phyloP scores from a whole-genome alignment of 2,329 filamentous ascomycete species.

The Aspergillus spinulosporus region DNA sequence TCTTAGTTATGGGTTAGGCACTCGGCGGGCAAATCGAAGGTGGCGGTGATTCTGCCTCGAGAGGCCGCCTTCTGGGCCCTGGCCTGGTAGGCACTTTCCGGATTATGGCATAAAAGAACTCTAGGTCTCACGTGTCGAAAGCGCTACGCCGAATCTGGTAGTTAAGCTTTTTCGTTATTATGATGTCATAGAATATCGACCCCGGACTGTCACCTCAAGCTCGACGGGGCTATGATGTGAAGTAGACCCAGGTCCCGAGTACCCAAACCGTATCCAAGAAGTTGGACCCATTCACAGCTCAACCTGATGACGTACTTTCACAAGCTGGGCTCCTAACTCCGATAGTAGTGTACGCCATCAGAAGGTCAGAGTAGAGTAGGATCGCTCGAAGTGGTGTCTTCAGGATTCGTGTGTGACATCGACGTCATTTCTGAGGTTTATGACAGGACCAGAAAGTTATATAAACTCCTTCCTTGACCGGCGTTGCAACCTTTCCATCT shows the following conservation, averaged over 20 bases:
- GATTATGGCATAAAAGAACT: background rate
- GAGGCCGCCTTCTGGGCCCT: background rate
- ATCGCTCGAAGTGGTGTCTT: background rate
- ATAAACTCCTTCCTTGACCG: slow-evolving; percentile 21
- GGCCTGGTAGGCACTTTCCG: background rate
- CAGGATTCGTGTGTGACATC: background rate
- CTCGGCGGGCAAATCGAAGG: background rate
- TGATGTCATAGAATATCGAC: background rate
- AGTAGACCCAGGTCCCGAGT: background rate
- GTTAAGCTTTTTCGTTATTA: background rate
- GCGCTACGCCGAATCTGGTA: background rate
- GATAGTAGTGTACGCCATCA: background rate
- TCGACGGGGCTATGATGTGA: background rate
- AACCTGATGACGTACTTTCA: slow-evolving; percentile 8
- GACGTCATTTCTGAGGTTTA: slow-evolving; percentile 24
- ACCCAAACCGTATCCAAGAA: too few species aligned
- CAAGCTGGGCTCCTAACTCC: background rate
- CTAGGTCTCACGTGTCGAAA: background rate
- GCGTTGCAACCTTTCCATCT: background rate
- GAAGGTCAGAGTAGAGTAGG: background rate
- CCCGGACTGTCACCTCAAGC: background rate
- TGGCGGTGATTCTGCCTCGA: background rate
- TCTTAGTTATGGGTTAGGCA: background rate
- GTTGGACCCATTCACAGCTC: too few species aligned
- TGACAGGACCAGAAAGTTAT: slow-evolving; percentile 17